phyloP scores from a whole-genome alignment of 164 flowering plant species.

The Sextonia rubra region DNA sequence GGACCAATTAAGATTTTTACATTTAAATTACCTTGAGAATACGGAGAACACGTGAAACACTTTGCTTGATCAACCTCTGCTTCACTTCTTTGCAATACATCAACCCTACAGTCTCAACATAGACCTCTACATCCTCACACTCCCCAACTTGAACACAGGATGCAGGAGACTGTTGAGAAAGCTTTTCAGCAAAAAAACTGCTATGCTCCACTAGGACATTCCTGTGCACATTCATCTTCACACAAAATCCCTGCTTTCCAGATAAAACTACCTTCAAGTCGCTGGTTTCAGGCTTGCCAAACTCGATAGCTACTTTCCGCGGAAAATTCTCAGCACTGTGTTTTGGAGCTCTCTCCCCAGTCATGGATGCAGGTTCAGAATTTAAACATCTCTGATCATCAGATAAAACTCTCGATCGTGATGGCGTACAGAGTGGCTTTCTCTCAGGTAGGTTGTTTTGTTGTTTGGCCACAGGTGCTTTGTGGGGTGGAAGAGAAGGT shows the following conservation, averaged over 20 bases:
- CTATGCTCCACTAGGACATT: slow-evolving; percentile 57
- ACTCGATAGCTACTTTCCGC: slow-evolving; percentile 81
- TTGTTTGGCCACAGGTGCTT: slow-evolving; percentile 40
- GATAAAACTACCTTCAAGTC: slow-evolving; percentile 68
- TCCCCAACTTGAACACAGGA: slow-evolving; percentile 65
- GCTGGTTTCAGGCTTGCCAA: slow-evolving; percentile 85
- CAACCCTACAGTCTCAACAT: slow-evolving; percentile 87
- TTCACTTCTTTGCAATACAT: slow-evolving; percentile 94
- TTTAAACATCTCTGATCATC: slow-evolving; percentile 32
- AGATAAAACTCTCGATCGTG: slow-evolving; percentile 36
- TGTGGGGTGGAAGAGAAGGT: slow-evolving; percentile 47
- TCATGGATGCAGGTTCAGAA: slow-evolving; percentile 34
- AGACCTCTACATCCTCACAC: slow-evolving; percentile 88
- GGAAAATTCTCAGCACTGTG: slow-evolving; percentile 56
- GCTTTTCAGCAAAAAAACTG: slow-evolving; percentile 58
- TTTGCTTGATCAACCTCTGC: slow-evolving; percentile 83
- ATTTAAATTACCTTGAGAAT: slow-evolving; percentile 70
- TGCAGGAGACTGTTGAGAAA: slow-evolving; percentile 39
- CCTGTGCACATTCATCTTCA: slow-evolving; percentile 82
- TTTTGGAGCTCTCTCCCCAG: slow-evolving; percentile 43
- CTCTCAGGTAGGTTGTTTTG: slow-evolving; percentile 38
- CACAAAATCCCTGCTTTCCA: slow-evolving; percentile 84
- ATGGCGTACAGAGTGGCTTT: slow-evolving; percentile 27
- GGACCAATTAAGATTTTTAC: background rate
- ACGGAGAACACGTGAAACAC: slow-evolving; percentile 76